Evolutionary conservation across 768 basidiomycete species (phyloP).

Genomic region (Boletus insuetus): DNA sequence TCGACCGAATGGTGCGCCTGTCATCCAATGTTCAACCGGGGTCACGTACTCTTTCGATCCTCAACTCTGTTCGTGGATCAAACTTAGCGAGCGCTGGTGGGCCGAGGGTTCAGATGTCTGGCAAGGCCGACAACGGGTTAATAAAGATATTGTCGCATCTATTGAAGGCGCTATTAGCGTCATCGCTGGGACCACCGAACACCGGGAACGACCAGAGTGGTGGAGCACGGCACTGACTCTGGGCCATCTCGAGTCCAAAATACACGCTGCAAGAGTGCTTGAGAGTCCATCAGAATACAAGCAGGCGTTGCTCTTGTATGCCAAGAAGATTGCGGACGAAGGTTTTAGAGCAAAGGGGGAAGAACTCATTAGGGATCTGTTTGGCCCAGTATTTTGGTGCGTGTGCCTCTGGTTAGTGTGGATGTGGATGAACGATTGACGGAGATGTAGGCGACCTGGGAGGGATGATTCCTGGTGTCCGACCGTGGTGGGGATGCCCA

Average conservation of each 20-base stretch:
- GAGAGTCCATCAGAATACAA: constrained; percentile 88
- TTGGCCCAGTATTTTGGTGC: constrained; percentile 88
- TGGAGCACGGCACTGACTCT: constrained; percentile 83
- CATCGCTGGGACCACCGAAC: constrained; percentile 34
- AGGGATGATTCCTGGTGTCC: constrained; percentile 65
- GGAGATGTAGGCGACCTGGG: constrained; percentile 55
- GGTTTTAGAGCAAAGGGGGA: constrained; percentile 86
- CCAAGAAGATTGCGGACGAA: constrained; percentile 85
- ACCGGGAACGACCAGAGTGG: constrained; percentile 64
- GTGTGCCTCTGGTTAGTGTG: constrained; percentile 27
- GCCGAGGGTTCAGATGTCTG: constrained; percentile 78
- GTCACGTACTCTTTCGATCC: constrained; percentile 77
- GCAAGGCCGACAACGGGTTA: constrained; percentile 64
- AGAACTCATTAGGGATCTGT: constrained; percentile 86
- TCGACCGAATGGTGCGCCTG: constrained; percentile 75
- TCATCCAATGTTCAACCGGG: constrained; percentile 77
- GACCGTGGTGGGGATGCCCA: constrained; percentile 64
- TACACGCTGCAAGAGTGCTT: constrained; percentile 70
- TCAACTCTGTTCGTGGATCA: constrained; percentile 63
- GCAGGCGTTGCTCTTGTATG: constrained; percentile 69
- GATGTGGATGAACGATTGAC: background rate
- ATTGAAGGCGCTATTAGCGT: constrained; percentile 55
- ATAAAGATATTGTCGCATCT: constrained; percentile 52
- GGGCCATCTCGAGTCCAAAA: constrained; percentile 81
- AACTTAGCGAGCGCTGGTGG: constrained; percentile 83